A percentile compares a stretch with the other conserved stretches of the same genome.
Evolutionary conservation across 2,329 filamentous ascomycete genomes (phyloP).

Genomic region (Aureobasidium sp.): DNA sequence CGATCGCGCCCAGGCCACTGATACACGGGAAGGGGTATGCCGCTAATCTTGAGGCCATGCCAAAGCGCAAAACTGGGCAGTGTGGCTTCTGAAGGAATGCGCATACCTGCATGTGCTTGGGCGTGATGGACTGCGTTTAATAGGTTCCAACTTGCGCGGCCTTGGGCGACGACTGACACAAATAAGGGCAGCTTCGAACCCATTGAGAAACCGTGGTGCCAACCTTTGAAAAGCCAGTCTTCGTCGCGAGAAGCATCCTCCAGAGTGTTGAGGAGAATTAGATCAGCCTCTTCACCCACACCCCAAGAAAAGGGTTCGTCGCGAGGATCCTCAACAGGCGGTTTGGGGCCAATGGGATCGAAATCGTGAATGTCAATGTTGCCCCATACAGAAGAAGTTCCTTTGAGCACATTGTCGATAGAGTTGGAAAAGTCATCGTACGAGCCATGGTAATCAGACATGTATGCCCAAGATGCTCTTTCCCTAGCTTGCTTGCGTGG

Average conservation of each 20-base stretch:
- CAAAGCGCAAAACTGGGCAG: constrained; percentile 31
- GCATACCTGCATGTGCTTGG: constrained; percentile 25
- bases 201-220: constrained; percentile 24
- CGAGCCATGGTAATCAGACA: constrained; percentile 40
- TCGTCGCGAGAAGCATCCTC: constrained; percentile 14
- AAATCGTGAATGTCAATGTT: constrained; percentile 28
- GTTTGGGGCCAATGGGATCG: constrained; percentile 63
- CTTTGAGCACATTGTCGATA: constrained; percentile 25
- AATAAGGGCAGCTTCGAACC: constrained; percentile 24
- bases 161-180: constrained; percentile 31
- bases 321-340: constrained; percentile 52
- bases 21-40: constrained; percentile 30
- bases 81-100: constrained; percentile 29
- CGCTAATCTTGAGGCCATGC: constrained; percentile 32
- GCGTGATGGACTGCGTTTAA: constrained; percentile 28
- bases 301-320: constrained; percentile 77
- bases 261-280: constrained; percentile 29
- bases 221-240: constrained; percentile 29
- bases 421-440: constrained; percentile 32
- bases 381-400: constrained; percentile 28
- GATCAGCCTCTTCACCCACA: constrained; percentile 77
- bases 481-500: constrained; percentile 49
- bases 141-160: constrained; percentile 25
- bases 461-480: constrained; percentile 45
- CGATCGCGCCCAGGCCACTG: constrained; percentile 21